phyloP scores from a whole-genome alignment of 2,329 filamentous ascomycete genomes.

The Calonectria pseudoturangicola region DNA sequence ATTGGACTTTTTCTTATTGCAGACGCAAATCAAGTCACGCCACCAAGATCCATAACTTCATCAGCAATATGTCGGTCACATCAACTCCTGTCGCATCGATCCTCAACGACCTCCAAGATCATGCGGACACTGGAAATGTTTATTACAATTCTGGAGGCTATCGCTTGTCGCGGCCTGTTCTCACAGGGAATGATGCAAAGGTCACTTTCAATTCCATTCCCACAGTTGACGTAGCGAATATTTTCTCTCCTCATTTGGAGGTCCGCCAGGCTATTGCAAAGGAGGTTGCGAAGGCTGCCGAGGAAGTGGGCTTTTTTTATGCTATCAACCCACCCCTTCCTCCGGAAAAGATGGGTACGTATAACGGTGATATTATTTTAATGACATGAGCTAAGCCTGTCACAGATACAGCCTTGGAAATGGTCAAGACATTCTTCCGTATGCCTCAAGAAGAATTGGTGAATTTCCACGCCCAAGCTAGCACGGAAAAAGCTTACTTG shows the following conservation, averaged over 20 bases:
- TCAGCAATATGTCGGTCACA: not conserved
- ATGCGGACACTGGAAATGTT: not conserved
- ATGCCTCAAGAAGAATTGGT: not conserved
- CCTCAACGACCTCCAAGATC: not conserved
- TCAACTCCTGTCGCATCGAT: not conserved
- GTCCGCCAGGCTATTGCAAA: not conserved
- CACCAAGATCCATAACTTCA: not conserved
- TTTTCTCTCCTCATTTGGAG: not conserved
- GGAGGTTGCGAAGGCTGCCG: not conserved
- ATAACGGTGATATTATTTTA: no score
- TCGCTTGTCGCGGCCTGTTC: conserved; percentile 2
- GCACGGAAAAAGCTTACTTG: not conserved
- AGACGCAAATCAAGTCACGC: not conserved
- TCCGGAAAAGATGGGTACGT: not conserved
- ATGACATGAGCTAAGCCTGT: not conserved
- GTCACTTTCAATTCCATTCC: not conserved
- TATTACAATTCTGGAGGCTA: not conserved
- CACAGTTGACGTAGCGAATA: not conserved
- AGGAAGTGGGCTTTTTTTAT: conserved; percentile 2
- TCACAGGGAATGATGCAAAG: not conserved
- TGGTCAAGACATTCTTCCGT: not conserved
- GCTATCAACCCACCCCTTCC: not conserved
- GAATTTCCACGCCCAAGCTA: no score
- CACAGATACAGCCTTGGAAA: not conserved
- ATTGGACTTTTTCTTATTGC: no score